Base-by-base conservation (phyloP, 164 flowering plant species). In the Akebia trifoliata region DNA sequence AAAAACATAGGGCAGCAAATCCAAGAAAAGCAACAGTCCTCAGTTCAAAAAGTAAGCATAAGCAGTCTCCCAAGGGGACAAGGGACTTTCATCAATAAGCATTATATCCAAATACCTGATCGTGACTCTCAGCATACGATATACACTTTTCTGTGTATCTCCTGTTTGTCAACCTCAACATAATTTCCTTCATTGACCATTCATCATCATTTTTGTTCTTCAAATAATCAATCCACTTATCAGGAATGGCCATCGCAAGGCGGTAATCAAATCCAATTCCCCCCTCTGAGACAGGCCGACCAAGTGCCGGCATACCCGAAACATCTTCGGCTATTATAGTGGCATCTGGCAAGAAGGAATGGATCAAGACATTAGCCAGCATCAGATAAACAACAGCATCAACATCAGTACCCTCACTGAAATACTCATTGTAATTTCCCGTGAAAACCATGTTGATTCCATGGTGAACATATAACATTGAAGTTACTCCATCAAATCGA, bases 61-160 rank as follows among this genome's bases (percentile, higher is more conserved):
- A n/a, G n/a, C n/a, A 24, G n/a, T 15, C 30, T 29, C 29, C 22
- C n/a, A 8, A 48, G 3, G 7, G 21, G 7, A 20, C 9, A 20
- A 20, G 26, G 28, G 46, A 42, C 17, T 42, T 44, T 22, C 30
- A 18, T 17, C 17, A 32, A 21, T 17, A 57, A 53, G 1, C 43
- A 54, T 35, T 20, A 44, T 22, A 29, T 12, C 44, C 38, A 53
- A 7, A 15, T 60, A 90, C 99, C 95, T 93, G 99, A 67, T 93
- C 99, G 68, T 93, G 99, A 65, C 97, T 81, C 72, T 93, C 99
- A 17, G 99, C 97, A 81, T 93, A 93, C 21, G 99, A 69, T 63
- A 93, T 63, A 68, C 97, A 93, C 77, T 85, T 87, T 70, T 93
- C 99, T 4, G 84, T 73, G 73, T 81, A 90, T 75, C 99, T 83